Percentiles rank a stretch among this genome's conserved stretches.
These are phyloP conservation scores for Pichia californica DNA, from an alignment of 805 yeast species.

Conservation along the genomic window DNA sequence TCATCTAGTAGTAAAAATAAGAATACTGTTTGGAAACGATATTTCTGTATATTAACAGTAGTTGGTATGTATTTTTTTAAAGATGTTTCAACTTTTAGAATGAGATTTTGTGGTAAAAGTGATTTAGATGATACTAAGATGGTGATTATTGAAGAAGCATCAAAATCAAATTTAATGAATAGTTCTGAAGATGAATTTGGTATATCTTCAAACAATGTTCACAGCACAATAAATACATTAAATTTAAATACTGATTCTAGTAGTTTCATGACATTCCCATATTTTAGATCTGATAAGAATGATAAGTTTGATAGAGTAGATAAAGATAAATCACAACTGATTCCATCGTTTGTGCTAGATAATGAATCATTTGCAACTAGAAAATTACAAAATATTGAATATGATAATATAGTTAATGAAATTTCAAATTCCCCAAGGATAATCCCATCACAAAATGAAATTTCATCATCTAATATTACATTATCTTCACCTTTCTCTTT, in stretches of 20 bases:
- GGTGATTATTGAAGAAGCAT: constrained; percentile 25
- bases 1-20: background rate
- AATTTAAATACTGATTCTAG: background rate
- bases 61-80: constrained; percentile 44
- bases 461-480: background rate
- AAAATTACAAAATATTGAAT: constrained; percentile 19
- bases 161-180: background rate
- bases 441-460: background rate
- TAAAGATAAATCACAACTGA: constrained; percentile 16
- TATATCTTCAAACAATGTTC: background rate
- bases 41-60: constrained; percentile 42
- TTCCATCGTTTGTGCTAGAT: constrained; percentile 22
- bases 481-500: too few relatives aligned
- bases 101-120: constrained; percentile 19
- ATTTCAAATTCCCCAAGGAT: background rate
- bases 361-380: constrained; percentile 26
- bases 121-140: constrained; percentile 12
- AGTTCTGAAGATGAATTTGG: background rate
- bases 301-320: background rate
- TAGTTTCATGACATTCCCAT: constrained; percentile 3
- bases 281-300: constrained; percentile 6
- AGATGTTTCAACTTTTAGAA: constrained; percentile 30
- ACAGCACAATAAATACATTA: background rate
- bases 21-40: constrained; percentile 36
- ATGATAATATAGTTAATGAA: constrained; percentile 20